Percentiles rank a stretch among this genome's conserved stretches.
Conservation (phyloP, 495 filamentous ascomycete genomes). For the Lepidopterella palustris region DNA sequence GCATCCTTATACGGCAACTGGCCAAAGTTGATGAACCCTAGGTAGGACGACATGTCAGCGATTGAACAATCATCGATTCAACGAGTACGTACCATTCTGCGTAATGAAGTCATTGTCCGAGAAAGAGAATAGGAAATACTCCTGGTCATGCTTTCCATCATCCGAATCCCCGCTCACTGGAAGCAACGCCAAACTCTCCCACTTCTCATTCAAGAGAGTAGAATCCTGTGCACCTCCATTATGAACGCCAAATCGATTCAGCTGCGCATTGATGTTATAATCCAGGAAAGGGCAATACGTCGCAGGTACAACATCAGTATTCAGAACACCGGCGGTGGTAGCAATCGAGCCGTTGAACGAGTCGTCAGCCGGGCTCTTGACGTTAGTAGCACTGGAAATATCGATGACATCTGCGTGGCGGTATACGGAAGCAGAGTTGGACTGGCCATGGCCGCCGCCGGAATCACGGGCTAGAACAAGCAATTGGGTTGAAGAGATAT, state of each 20-base stretch:
- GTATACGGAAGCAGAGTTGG: slow-evolving; percentile 51
- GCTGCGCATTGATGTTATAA: slow-evolving; percentile 62
- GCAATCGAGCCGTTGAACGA: slow-evolving; percentile 46
- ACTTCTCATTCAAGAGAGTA: slow-evolving; percentile 69
- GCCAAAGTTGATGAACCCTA: slow-evolving; percentile 59
- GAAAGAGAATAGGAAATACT: slow-evolving; percentile 63
- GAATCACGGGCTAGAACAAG: slow-evolving; percentile 66
- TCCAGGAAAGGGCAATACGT: slow-evolving; percentile 66
- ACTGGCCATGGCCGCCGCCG: slow-evolving; percentile 51
- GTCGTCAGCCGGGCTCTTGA: slow-evolving; percentile 53
- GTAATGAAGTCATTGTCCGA: slow-evolving; percentile 81
- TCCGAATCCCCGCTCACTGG: slow-evolving; percentile 47
- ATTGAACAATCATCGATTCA: slow-evolving; percentile 3
- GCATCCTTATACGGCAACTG: slow-evolving; percentile 53
- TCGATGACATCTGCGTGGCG: slow-evolving; percentile 71
- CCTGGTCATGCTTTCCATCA: slow-evolving; percentile 37
- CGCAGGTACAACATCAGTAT: slow-evolving; percentile 52
- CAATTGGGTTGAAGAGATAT: slow-evolving; percentile 57
- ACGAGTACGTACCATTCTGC: slow-evolving; percentile 52
- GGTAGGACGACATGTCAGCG: slow-evolving; percentile 11
- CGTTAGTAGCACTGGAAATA: slow-evolving; percentile 57
- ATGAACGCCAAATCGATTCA: slow-evolving; percentile 61
- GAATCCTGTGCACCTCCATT: slow-evolving; percentile 57
- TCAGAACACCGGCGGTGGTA: slow-evolving; percentile 48
- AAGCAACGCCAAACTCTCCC: slow-evolving; percentile 64